These are phyloP conservation scores for Craterostigma plantagineum DNA, from an alignment of 257 asterid genomes.

Conservation along the genomic window DNA sequence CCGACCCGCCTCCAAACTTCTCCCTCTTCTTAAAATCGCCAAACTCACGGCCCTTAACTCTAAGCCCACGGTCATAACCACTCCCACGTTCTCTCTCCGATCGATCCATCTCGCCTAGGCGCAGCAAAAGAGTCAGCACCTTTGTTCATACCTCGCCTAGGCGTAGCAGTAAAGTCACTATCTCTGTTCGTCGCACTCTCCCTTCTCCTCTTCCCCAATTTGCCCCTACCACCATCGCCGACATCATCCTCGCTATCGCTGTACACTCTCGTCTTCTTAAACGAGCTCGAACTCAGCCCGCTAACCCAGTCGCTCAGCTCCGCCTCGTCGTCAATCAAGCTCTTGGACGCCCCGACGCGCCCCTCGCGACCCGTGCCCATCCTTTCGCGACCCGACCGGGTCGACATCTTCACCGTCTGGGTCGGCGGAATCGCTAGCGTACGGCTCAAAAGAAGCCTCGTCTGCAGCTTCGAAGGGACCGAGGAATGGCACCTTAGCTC, in stretches of 20 bases:
- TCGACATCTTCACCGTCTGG: conserved; percentile 18
- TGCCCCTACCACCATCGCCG: conserved; percentile 15
- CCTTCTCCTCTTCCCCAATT: conserved; percentile 34
- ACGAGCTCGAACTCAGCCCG: conserved; percentile 49
- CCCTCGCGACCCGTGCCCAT: conserved; percentile 17
- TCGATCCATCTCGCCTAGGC: conserved; percentile 17
- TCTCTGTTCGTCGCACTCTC: conserved; percentile 14
- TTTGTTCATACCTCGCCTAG: conserved; percentile 17
- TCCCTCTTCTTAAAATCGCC: not conserved
- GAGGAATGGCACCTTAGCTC: conserved; percentile 24
- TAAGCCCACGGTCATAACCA: conserved; percentile 13
- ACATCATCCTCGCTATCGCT: conserved; percentile 53
- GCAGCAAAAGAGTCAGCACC: conserved; percentile 13
- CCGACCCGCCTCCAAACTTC: not conserved
- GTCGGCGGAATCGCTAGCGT: conserved; percentile 3
- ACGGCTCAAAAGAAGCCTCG: conserved; percentile 12
- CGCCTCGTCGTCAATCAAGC: conserved; percentile 93
- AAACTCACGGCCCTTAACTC: conserved; percentile 1
- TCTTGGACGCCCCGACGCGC: conserved; percentile 31
- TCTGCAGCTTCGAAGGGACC: conserved; percentile 16
- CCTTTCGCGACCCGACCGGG: conserved; percentile 22
- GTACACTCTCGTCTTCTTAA: conserved; percentile 32
- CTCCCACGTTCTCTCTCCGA: conserved; percentile 18
- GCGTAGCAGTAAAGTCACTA: conserved; percentile 12
- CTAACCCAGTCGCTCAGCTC: conserved; percentile 85